Base-by-base conservation (phyloP, 352 stramenopile species). In the Phytopythium litorale region DNA sequence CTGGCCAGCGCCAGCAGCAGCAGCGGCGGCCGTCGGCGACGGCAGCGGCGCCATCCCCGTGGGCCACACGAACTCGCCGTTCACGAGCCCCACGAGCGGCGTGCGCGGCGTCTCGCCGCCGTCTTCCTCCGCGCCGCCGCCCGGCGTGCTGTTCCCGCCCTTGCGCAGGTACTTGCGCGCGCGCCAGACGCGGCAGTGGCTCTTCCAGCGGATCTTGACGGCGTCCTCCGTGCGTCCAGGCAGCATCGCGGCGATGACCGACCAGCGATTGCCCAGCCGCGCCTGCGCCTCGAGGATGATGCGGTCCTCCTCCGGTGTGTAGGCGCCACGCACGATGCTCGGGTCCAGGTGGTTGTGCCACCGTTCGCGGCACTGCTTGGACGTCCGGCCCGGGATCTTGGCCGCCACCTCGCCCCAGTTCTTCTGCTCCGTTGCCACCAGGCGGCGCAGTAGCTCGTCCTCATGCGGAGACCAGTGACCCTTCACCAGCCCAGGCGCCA, bases 131-230 rank as follows among this genome's bases (percentile, higher is more conserved):
- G 60, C 25, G 62, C 65, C 58, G 65, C 65, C 60, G 70, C 71
- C 65, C 45, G 72, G 65, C 40, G 75, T 66, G 49, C 65, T 73
- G 60, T 72, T 74, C 33, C 73, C 64, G 46, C 73, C 71, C 67
- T 92, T 92, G 48, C 82, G 79, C 72, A 92, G 72, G 67, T 92
- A 92, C 70, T 92, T 92, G 59, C 80, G 80, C 59, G 82, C 82
- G 56, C 83, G 81, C 84, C 84, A 93, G 25, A 93, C 71, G 51
- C 86, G 84, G 69, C 87, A 94, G 62, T 94, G 75, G 58, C 85
- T 92, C 66, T 97, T 97, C 89, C 89, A 97, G 46, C 88, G 84
- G 70, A 97, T 97, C 84, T 97, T 97, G 60, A 97, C 86, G 15
- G 85, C 84, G 62, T 97, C 94, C 64, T 97, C 90, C 0, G 88